phyloP scores from a whole-genome alignment of 257 asterid genomes.

The Eucommia ulmoides region DNA sequence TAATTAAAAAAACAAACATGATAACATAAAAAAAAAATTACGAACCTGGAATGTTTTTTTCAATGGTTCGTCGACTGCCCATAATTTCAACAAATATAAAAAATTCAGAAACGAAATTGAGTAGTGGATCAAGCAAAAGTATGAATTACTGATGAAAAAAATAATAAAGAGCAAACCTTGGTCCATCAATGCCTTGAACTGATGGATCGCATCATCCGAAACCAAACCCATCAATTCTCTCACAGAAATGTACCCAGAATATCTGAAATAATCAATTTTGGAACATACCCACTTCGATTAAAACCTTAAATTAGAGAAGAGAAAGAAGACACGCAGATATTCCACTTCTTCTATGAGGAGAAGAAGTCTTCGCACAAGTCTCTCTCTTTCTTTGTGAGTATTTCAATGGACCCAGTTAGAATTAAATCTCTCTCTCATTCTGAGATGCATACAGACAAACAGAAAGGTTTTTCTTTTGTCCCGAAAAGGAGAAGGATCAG shows the following conservation, averaged over 20 bases:
- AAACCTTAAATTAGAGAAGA: neutral
- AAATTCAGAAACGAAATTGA: neutral
- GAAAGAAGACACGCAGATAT: neutral
- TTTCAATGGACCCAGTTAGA: no score
- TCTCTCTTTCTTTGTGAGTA: no score
- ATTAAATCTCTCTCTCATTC: no score
- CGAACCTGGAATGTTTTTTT: conserved; percentile 49
- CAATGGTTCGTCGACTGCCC: conserved; percentile 52
- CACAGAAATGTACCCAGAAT: neutral
- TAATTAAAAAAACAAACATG: neutral
- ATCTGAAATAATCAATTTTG: neutral
- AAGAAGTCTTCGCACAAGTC: no score
- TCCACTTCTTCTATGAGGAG: no score
- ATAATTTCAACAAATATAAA: conserved; percentile 4
- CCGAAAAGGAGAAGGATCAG: no score
- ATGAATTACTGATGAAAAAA: conserved; percentile 4
- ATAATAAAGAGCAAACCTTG: conserved; percentile 35
- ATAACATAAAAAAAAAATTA: neutral
- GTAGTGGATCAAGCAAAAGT: conserved; percentile 10
- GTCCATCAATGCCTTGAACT: conserved; percentile 43
- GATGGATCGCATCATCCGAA: conserved; percentile 49
- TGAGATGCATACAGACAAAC: no score
- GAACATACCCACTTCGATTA: neutral
- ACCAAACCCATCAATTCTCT: conserved; percentile 42
- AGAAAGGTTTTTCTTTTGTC: no score